A percentile compares a stretch with the other conserved stretches of the same genome.
These are phyloP conservation scores for Boletales sp. DNA, from an alignment of 768 basidiomycete genomes.

Conservation along the genomic window DNA sequence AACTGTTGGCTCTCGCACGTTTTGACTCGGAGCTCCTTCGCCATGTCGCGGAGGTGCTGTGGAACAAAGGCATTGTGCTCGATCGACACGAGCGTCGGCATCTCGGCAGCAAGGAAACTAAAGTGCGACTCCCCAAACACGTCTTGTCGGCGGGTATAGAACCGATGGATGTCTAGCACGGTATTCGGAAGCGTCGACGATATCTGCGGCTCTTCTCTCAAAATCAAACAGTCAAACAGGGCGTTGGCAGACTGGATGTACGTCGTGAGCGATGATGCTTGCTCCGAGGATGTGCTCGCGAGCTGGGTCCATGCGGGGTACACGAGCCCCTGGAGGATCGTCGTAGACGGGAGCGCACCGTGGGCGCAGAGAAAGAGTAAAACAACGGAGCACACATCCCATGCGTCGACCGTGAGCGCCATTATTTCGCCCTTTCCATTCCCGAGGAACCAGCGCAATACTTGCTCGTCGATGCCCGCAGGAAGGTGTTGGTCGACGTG, in stretches of 20 bases:
- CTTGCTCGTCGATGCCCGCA: slow-evolving; percentile 63
- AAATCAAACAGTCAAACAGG: slow-evolving; percentile 57
- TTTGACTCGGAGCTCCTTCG: slow-evolving; percentile 49
- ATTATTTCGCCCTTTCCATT: slow-evolving; percentile 62
- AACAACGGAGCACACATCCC: slow-evolving; percentile 63
- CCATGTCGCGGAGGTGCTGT: slow-evolving; percentile 45
- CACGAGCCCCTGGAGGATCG: slow-evolving; percentile 68
- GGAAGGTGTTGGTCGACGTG: slow-evolving; percentile 78
- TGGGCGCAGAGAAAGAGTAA: slow-evolving; percentile 62
- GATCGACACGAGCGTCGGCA: slow-evolving; percentile 68
- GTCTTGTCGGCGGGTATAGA: slow-evolving; percentile 64
- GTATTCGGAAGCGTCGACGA: slow-evolving; percentile 40
- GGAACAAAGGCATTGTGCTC: slow-evolving; percentile 59
- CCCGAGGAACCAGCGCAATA: slow-evolving; percentile 69
- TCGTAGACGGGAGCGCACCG: slow-evolving; percentile 68
- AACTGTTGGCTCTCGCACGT: slow-evolving; percentile 67
- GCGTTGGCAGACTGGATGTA: slow-evolving; percentile 62
- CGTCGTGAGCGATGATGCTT: slow-evolving; percentile 40
- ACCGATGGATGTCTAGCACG: slow-evolving; percentile 63
- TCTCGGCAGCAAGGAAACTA: slow-evolving; percentile 52
- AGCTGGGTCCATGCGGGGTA: slow-evolving; percentile 72
- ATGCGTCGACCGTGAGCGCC: slow-evolving; percentile 56
- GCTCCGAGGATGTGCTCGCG: slow-evolving; percentile 38
- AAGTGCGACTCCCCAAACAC: slow-evolving; percentile 70
- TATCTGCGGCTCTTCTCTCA: slow-evolving; percentile 47